A percentile compares a stretch with the other conserved stretches of the same genome.
phyloP scores from a whole-genome alignment of 2,329 filamentous ascomycete genomes.

The Phialocephala subalpina region DNA sequence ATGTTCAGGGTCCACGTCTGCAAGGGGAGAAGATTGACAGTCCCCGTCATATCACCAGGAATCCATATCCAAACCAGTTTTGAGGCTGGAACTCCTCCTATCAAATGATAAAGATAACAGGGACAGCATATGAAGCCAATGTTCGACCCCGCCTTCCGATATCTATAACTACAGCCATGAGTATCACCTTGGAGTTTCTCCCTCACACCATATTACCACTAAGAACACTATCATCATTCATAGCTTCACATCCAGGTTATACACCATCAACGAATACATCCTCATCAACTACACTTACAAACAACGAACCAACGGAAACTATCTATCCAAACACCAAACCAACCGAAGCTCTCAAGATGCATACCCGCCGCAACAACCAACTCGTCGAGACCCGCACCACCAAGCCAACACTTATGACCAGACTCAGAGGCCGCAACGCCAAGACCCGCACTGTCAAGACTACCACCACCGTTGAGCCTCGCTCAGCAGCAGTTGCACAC shows the following conservation, averaged over 20 bases:
- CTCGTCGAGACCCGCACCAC: constrained; percentile 45
- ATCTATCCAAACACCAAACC: constrained; percentile 18
- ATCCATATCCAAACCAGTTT: constrained; percentile 15
- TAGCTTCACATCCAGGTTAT: constrained; percentile 20
- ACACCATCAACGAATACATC: constrained; percentile 18
- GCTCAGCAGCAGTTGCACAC: constrained; percentile 39
- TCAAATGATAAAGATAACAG: constrained; percentile 15
- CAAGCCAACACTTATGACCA: constrained; percentile 61
- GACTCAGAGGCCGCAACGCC: constrained; percentile 54
- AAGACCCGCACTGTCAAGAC: constrained; percentile 43
- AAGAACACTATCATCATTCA: constrained; percentile 33
- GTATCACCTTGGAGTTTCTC: constrained; percentile 8
- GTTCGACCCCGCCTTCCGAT: neutral
- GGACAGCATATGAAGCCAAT: neutral
- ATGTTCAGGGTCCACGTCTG: constrained; percentile 2
- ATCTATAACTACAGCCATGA: constrained; percentile 31
- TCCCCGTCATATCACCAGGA: constrained; percentile 13
- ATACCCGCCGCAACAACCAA: constrained; percentile 44
- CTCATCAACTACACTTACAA: constrained; percentile 18
- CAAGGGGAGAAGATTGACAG: constrained; percentile 1
- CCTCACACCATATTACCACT: constrained; percentile 19
- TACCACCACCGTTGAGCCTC: constrained; percentile 37
- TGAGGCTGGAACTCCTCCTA: constrained; percentile 11
- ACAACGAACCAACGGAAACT: constrained; percentile 3
- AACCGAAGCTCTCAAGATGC: constrained; percentile 32